Base-by-base conservation (phyloP, 208 protist species). In the Strigomonas galati region DNA sequence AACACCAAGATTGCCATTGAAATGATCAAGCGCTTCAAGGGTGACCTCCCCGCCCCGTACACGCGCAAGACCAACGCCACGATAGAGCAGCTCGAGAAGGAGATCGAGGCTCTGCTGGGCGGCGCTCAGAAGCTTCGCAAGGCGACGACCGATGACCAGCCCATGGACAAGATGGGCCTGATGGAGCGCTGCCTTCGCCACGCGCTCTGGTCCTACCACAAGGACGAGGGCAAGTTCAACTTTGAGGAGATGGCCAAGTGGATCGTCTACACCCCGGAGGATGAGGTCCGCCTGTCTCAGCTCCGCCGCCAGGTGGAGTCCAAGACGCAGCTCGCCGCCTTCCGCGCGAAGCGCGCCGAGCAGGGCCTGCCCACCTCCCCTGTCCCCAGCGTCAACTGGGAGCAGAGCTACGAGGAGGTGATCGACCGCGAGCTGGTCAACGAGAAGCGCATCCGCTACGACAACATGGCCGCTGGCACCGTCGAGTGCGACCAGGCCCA, bases 111-210 rank as follows among this genome's bases (percentile, higher is more conserved):
- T 35, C 82, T 97, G 19, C 82, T 97, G 48, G 89, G 87, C 32
- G 81, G 84, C 40, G 81, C 87, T 32, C 69, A 82, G 56, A 94
- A 90, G 62, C 73, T 95, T 48, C 74, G 84, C 52, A 89, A 85
- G 78, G 70, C 62, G 15, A 59, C 77, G 31, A 84, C 76, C 46
- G 89, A 97, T 71, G 86, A 94, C 64, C 81, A 93, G 67, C 89
- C 89, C 19, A 92, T 97, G 87, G 89, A 94, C 63, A 94, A 97
- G 73, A 74, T 97, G 43, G 74, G 74, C 1, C 74, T 95, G 61
- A 97, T 97, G 79, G 92, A 97, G 74, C 87, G 92, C 67, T 93
- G 87, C 75, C 87, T 97, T 32, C 88, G 92, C 64, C 92, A 97
- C 76, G 89, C 86, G 10, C 73, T 97, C 26, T 95, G 86, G 85